Conservation (phyloP, 768 basidiomycete genomes). For the Amanita molliuscula region DNA sequence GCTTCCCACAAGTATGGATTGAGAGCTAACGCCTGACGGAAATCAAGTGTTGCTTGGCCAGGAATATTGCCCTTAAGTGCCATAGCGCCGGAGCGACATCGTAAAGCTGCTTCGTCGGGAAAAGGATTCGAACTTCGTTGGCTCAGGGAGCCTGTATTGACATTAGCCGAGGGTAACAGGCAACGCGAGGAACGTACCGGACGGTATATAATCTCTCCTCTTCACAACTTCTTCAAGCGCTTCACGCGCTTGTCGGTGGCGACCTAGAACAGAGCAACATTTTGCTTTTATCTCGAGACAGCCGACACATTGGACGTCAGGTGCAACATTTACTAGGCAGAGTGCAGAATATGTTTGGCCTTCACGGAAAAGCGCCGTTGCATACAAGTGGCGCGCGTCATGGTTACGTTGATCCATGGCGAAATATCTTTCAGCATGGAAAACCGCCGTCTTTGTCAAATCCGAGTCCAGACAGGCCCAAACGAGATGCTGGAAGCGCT, state of each 20-base stretch:
- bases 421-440: constrained; percentile 82
- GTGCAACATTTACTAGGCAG: constrained; percentile 52
- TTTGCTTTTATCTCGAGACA: constrained; percentile 75
- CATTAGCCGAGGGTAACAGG: constrained; percentile 22
- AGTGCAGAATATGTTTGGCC: constrained; percentile 70
- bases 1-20: constrained; percentile 90
- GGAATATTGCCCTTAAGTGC: constrained; percentile 73
- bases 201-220: constrained; percentile 40
- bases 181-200: constrained; percentile 35
- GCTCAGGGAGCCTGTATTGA: constrained; percentile 28
- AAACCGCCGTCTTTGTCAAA: constrained; percentile 70
- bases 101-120: constrained; percentile 63
- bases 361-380: constrained; percentile 60
- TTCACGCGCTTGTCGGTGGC: constrained; percentile 69
- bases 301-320: constrained; percentile 54
- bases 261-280: constrained; percentile 62
- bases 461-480: constrained; percentile 82
- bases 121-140: constrained; percentile 45
- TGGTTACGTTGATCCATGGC: constrained; percentile 63
- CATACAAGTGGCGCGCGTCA: constrained; percentile 79
- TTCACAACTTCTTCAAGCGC: constrained; percentile 54
- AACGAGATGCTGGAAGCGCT: constrained; percentile 62
- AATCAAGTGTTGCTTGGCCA: constrained; percentile 62
- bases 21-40: constrained; percentile 55
- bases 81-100: constrained; percentile 68